Conservation (phyloP, 2,329 filamentous ascomycete species). For the Pseudogymnoascus sp. region DNA sequence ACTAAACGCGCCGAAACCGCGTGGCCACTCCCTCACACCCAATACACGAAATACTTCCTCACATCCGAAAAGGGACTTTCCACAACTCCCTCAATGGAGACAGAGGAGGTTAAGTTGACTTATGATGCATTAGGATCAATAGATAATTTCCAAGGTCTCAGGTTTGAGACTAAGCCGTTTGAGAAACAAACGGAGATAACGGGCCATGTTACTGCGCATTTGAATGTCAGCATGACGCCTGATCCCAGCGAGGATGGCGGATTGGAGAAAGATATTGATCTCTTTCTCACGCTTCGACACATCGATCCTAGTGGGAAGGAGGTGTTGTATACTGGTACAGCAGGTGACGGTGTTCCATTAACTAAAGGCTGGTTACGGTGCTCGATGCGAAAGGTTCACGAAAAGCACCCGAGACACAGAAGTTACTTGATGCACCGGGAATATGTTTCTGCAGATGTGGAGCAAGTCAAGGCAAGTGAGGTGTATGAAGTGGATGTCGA, state of each 20-base stretch:
- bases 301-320: not conserved
- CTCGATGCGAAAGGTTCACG: not conserved
- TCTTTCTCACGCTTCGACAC: not conserved
- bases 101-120: conserved; percentile 28
- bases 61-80: not conserved
- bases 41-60: not conserved
- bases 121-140: not conserved
- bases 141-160: not conserved
- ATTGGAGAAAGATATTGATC: not conserved
- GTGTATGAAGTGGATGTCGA: not conserved
- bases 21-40: not conserved
- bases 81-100: not conserved
- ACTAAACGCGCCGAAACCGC: not conserved
- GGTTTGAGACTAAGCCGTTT: not conserved
- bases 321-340: not conserved
- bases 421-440: not conserved
- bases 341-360: not conserved
- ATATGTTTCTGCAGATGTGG: not conserved
- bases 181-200: not conserved
- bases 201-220: not conserved
- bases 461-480: not conserved
- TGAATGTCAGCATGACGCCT: not conserved
- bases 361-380: not conserved
- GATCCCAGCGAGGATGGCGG: not conserved
- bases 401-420: not conserved